Conservation (phyloP, 192 early-diverging fungal genomes). For the Funneliformis geosporum region DNA sequence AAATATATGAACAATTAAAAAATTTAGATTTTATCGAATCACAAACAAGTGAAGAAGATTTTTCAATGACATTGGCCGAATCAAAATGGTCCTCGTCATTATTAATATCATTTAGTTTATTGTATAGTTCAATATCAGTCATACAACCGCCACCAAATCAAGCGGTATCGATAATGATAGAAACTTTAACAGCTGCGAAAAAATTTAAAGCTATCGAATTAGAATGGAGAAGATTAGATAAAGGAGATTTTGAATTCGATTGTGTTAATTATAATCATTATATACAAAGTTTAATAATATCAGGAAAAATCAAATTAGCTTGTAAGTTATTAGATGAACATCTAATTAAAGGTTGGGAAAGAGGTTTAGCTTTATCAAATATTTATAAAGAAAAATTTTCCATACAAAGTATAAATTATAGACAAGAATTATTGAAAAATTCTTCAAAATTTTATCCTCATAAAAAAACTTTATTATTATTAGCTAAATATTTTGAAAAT, state of each 20-base stretch:
- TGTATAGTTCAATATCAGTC: slow-evolving; percentile 29
- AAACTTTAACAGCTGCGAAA: slow-evolving; percentile 40
- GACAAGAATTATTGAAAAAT: not conserved
- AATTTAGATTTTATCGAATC: not conserved
- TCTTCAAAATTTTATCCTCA: not conserved
- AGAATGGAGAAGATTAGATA: slow-evolving; percentile 45
- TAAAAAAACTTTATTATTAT: not conserved
- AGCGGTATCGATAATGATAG: slow-evolving; percentile 52
- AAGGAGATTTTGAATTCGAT: slow-evolving; percentile 48
- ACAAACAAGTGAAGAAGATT: not conserved
- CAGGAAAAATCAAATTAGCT: slow-evolving; percentile 40
- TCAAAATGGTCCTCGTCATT: slow-evolving; percentile 6
- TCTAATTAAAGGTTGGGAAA: slow-evolving; percentile 35
- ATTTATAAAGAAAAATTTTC: not conserved
- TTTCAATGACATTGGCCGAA: not conserved
- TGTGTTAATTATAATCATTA: slow-evolving; percentile 57
- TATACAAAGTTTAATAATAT: slow-evolving; percentile 40
- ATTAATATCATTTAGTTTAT: slow-evolving; percentile 19
- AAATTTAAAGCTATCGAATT: slow-evolving; percentile 36
- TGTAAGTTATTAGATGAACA: slow-evolving; percentile 40
- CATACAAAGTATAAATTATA: not conserved
- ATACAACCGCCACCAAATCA: slow-evolving; percentile 32
- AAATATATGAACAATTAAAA: not conserved
- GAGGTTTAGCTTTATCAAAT: not conserved
- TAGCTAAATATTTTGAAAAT: not conserved